These are phyloP conservation scores for Fraxinus latifolia DNA, from an alignment of 305 asterid species.

Conservation along the genomic window DNA sequence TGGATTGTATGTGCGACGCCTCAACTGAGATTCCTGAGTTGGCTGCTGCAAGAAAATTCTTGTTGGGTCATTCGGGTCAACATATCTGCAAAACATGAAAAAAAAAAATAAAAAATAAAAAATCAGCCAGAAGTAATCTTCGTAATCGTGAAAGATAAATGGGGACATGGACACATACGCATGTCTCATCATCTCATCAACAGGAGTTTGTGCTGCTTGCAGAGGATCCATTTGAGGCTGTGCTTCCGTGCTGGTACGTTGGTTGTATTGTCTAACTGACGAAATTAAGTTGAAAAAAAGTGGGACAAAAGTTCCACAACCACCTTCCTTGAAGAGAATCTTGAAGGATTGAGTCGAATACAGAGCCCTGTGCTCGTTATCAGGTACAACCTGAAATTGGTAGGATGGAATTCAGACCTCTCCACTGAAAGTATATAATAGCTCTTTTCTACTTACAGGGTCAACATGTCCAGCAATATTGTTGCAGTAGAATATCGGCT, in stretches of 20 bases:
- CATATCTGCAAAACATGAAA: constrained; percentile 55
- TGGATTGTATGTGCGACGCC: constrained; percentile 81
- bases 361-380: constrained; percentile 68
- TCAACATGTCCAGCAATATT: constrained; percentile 81
- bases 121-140: not conserved
- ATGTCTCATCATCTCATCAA: constrained; percentile 95
- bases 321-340: constrained; percentile 97
- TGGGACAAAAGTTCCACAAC: constrained; percentile 95
- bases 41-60: constrained; percentile 97
- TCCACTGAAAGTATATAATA: not conserved
- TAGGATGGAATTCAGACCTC: constrained; percentile 8
- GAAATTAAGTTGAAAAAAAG: constrained; percentile 74
- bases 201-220: constrained; percentile 93
- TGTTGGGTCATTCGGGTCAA: constrained; percentile 94
- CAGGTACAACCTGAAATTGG: constrained; percentile 78
- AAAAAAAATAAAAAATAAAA: not conserved
- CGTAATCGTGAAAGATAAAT: not conserved
- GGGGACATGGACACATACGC: constrained; percentile 50
- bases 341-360: constrained; percentile 89
- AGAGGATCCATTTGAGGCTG: constrained; percentile 75
- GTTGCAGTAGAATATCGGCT: constrained; percentile 95
- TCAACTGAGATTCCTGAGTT: constrained; percentile 61
- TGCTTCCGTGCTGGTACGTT: constrained; percentile 34
- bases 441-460: constrained; percentile 53
- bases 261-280: constrained; percentile 74